Percentiles rank a stretch among this genome's conserved stretches.
These are phyloP conservation scores for Obba rivulosa DNA, from an alignment of 768 basidiomycete species.

Conservation along the genomic window DNA sequence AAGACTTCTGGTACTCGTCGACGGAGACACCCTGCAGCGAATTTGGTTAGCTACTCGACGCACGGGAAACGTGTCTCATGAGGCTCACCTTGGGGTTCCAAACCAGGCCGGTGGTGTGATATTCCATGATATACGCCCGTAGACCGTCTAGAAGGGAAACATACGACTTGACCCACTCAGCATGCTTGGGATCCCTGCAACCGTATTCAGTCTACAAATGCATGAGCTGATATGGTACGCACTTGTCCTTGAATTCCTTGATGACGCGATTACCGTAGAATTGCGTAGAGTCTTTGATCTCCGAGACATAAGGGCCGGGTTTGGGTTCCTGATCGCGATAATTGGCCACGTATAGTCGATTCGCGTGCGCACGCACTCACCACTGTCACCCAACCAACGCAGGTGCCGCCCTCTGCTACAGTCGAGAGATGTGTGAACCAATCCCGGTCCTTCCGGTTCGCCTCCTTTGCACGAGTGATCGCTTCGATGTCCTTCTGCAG, in stretches of 20 bases:
- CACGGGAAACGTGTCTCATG: neutral
- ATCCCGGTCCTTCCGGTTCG: conserved; percentile 70
- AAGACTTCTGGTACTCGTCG: conserved; percentile 44
- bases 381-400: conserved; percentile 82
- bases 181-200: conserved; percentile 77
- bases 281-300: conserved; percentile 78
- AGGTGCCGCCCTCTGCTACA: conserved; percentile 76
- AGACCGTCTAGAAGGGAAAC: conserved; percentile 67
- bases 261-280: conserved; percentile 90
- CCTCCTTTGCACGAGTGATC: conserved; percentile 78
- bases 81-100: conserved; percentile 79
- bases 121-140: conserved; percentile 77
- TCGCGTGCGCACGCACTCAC: conserved; percentile 42
- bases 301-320: conserved; percentile 73
- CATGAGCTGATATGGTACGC: conserved; percentile 24
- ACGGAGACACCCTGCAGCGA: conserved; percentile 47
- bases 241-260: conserved; percentile 94
- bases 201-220: neutral
- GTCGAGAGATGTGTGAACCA: conserved; percentile 79
- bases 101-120: conserved; percentile 77
- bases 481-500: conserved; percentile 69
- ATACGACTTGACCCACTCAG: conserved; percentile 83
- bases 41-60: conserved; percentile 2
- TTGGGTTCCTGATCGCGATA: conserved; percentile 50
- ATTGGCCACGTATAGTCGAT: neutral